Evolutionary conservation across 192 early-diverging fungal genomes (phyloP), one percentile per base, ranked within the genome.

Genomic region (Pilobolus umbonatus): DNA sequence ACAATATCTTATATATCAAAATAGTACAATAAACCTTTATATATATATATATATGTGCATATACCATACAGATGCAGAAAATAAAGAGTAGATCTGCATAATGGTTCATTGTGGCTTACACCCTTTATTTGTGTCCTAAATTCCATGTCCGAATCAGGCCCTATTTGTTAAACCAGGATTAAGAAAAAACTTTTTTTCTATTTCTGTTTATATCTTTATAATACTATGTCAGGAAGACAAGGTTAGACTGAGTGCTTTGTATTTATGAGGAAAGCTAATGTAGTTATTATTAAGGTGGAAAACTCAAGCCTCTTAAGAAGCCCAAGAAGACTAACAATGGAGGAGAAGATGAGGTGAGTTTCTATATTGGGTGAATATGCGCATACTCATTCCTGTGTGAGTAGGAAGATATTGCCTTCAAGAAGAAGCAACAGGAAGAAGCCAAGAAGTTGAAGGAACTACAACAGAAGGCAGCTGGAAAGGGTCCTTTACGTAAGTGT

Each of bases 281-380:
- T 4, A 3, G n/a, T 25, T 29, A 11, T 12, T 30, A 5, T 25
- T 7, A 25, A 75, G 89, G 89, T 73, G 90, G 90, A 75, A 92
- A 92, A 75, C 76, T 85, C 36, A 92, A 92, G 87, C 92, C 92
- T 53, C 78, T 94, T 47, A 94, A 92, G 90, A 77, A 76, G 24
- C 71, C 88, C 67, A 92, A 92, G 86, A 86, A 87, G 79, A 73
- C 62, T 43, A 31, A 35, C 5, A 55, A 57, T 45, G 90, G 88
- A 0, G 25, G 75, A 19, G 88, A 91, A 67, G 88, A 91, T 26
- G 79, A 77, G 62, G 29, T 39, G 40, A 34, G 19, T 25, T n/a
- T n/a, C n/a, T n/a, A n/a, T n/a, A n/a, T n/a, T n/a, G n/a, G n/a
- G n/a, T 22, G 10, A 42, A 50, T 24, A 30, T 17, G 30, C 22